A percentile compares a stretch with the other conserved stretches of the same genome.
Evolutionary conservation across 1,284 basidiomycete genomes (phyloP).

Genomic region (Malassezia globosa): DNA sequence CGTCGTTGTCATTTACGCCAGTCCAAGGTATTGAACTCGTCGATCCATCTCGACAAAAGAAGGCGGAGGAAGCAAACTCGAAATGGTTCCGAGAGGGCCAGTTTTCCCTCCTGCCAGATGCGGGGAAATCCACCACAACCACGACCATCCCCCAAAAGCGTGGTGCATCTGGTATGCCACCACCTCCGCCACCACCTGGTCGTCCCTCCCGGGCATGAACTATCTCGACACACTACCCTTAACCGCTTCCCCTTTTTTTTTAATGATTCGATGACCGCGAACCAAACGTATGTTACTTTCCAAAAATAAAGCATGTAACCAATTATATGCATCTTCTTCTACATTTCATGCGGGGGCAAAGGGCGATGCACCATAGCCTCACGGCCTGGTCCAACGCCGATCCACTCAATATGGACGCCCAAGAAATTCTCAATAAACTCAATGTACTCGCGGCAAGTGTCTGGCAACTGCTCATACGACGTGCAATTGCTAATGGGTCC

Average conservation of each 20-base stretch:
- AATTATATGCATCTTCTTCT: not conserved
- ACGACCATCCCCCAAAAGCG: not conserved
- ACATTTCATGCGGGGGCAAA: not conserved
- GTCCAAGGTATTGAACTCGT: constrained; percentile 61
- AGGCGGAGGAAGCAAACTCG: constrained; percentile 44
- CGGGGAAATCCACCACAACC: constrained; percentile 1
- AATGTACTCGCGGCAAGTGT: constrained; percentile 75
- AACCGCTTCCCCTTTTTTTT: too few relatives aligned
- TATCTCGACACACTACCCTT: too few relatives aligned
- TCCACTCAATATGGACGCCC: constrained; percentile 74
- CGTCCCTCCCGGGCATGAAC: too few relatives aligned
- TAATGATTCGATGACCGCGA: too few relatives aligned
- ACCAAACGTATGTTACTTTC: too few relatives aligned
- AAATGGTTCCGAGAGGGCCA: constrained; percentile 48
- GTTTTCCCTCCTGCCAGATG: constrained; percentile 39
- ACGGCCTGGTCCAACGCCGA: constrained; percentile 74
- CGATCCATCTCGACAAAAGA: constrained; percentile 44
- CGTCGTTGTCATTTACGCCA: constrained; percentile 84
- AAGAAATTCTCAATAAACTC: constrained; percentile 74
- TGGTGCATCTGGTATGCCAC: constrained; percentile 1
- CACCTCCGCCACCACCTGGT: constrained; percentile 1
- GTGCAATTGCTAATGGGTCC: constrained; percentile 60
- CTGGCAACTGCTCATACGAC: constrained; percentile 69
- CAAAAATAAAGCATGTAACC: not conserved
- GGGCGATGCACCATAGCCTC: constrained; percentile 60